Conservation (phyloP, 2,329 filamentous ascomycete genomes). For the Sporothrix humicola region DNA sequence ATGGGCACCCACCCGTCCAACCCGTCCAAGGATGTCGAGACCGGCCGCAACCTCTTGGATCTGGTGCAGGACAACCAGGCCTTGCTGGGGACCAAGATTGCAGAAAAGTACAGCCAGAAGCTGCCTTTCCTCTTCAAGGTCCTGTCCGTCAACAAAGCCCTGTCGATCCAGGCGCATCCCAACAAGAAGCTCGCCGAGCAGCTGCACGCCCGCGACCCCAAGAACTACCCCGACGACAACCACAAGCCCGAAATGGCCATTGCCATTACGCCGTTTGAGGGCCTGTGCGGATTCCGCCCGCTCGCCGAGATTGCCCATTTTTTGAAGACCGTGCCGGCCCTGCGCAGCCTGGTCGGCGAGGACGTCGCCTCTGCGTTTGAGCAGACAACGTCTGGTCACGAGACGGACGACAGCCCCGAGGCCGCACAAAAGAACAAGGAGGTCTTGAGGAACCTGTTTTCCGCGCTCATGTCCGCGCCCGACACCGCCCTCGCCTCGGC, state of each 20-base stretch:
- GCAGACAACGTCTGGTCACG: slow-evolving; percentile 56
- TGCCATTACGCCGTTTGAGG: slow-evolving; percentile 94
- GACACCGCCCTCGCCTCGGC: slow-evolving; percentile 68
- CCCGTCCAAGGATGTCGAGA: slow-evolving; percentile 85
- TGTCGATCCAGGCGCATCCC: slow-evolving; percentile 96
- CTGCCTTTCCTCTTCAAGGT: slow-evolving; percentile 98
- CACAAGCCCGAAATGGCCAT: slow-evolving; percentile 99
- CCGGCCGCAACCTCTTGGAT: slow-evolving; percentile 84
- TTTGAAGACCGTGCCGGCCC: slow-evolving; percentile 61
- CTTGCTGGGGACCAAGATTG: slow-evolving; percentile 75
- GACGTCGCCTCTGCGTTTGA: slow-evolving; percentile 64
- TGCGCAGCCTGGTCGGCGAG: slow-evolving; percentile 71
- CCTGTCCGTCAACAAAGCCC: slow-evolving; percentile 90
- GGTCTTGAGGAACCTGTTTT: slow-evolving; percentile 76
- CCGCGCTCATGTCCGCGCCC: slow-evolving; percentile 78
- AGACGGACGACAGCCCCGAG: slow-evolving; percentile 48
- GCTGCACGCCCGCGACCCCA: slow-evolving; percentile 82
- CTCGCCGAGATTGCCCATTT: slow-evolving; percentile 87
- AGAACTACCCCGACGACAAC: slow-evolving; percentile 98
- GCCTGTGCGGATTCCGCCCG: slow-evolving; percentile 92
- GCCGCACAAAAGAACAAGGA: slow-evolving; percentile 70
- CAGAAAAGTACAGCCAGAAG: slow-evolving; percentile 76
- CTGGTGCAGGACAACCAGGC: slow-evolving; percentile 85
- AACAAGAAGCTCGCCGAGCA: slow-evolving; percentile 93
- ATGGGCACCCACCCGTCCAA: slow-evolving; percentile 98